phyloP scores from a whole-genome alignment of 306 rosid genomes.

The Castanea mollissima region DNA sequence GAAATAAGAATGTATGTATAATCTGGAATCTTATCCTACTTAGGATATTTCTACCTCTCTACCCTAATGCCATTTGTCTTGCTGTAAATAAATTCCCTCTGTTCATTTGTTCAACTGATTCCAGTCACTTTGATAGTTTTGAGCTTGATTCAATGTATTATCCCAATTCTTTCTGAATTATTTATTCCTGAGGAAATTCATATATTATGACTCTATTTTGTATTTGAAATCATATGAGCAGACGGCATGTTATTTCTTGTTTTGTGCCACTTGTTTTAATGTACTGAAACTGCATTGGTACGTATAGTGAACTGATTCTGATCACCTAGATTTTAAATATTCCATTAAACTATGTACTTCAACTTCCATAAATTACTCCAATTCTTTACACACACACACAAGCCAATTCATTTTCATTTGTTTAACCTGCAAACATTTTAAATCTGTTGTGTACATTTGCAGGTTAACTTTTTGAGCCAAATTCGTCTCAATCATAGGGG shows the following conservation, averaged over 20 bases:
- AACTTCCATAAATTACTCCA: background rate
- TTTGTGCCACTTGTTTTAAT: background rate
- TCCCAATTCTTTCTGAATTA: background rate
- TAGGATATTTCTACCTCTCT: background rate
- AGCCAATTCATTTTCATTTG: conserved; percentile 15
- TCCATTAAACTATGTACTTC: background rate
- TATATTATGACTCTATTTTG: background rate
- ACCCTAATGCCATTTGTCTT: background rate
- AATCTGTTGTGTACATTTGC: conserved; percentile 22
- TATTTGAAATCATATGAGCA: background rate
- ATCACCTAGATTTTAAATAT: background rate
- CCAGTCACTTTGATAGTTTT: background rate
- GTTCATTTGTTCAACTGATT: background rate
- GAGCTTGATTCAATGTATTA: background rate
- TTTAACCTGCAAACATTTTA: conserved; percentile 4
- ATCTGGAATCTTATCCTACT: background rate
- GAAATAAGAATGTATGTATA: background rate
- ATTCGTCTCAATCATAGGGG: conserved; percentile 70
- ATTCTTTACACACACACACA: background rate
- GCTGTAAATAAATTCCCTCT: background rate
- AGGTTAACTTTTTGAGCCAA: conserved; percentile 96
- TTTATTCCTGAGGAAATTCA: too few relatives aligned
- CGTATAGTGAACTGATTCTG: background rate
- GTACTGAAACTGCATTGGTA: background rate
- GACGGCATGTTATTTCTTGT: background rate